Evolutionary conservation across 148 eudicot species (phyloP).

Genomic region (Vaccinium myrtillus): DNA sequence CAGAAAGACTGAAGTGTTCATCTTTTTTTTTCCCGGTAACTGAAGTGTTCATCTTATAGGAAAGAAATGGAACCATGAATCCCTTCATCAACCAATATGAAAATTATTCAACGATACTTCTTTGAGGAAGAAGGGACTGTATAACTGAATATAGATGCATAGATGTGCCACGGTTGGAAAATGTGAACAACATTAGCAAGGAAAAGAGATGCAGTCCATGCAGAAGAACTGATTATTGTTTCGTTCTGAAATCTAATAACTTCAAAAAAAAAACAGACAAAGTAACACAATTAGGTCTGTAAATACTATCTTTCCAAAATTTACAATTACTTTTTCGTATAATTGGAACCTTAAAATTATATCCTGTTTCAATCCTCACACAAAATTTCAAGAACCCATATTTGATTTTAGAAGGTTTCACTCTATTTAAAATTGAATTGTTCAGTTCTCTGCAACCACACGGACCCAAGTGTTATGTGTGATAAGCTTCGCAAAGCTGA

Average conservation of each 20-base stretch:
- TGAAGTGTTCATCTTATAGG: neutral
- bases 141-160: neutral
- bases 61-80: neutral
- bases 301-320: neutral
- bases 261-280: neutral
- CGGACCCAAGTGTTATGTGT: neutral
- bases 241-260: neutral
- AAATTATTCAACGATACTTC: neutral
- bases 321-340: neutral
- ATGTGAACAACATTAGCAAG: neutral
- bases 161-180: neutral
- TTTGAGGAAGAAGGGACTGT: neutral
- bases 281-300: neutral
- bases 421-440: neutral
- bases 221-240: neutral
- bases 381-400: neutral
- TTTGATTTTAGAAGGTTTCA: neutral
- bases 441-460: neutral
- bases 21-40: too few species aligned
- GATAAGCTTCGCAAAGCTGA: neutral
- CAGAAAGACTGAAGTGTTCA: neutral
- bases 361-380: neutral
- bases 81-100: neutral
- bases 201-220: slow-evolving; percentile 5
- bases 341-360: neutral